A percentile compares a stretch with the other conserved stretches of the same genome.
These are phyloP conservation scores for Lobosporangium transversale DNA, from an alignment of 192 early-diverging fungal species.

Conservation along the genomic window DNA sequence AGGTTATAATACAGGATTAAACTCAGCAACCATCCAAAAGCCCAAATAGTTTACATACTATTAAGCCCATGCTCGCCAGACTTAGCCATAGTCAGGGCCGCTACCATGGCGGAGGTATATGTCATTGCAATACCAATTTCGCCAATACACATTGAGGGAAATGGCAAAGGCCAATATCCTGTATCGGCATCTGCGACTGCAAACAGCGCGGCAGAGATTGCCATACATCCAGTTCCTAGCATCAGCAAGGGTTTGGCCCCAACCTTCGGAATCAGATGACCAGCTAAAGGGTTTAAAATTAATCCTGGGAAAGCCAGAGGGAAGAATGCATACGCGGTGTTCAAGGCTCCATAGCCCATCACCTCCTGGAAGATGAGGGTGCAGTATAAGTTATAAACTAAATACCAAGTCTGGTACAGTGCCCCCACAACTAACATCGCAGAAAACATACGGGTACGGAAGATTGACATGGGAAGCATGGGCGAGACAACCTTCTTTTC, in stretches of 20 bases:
- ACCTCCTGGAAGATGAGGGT: constrained; percentile 65
- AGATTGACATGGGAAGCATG: constrained; percentile 55
- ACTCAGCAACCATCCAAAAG: background rate
- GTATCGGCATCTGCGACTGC: constrained; percentile 27
- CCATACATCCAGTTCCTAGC: constrained; percentile 34
- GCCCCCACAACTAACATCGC: constrained; percentile 58
- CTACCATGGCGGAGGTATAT: constrained; percentile 54
- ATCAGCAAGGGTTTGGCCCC: constrained; percentile 42
- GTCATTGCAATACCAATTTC: constrained; percentile 51
- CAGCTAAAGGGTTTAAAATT: constrained; percentile 41
- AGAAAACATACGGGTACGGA: constrained; percentile 59
- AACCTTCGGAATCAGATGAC: constrained; percentile 54
- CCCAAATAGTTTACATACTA: constrained; percentile 16
- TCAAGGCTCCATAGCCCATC: constrained; percentile 52
- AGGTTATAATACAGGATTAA: background rate
- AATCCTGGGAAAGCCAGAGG: constrained; percentile 55
- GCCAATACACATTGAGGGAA: constrained; percentile 52
- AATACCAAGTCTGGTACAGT: constrained; percentile 53
- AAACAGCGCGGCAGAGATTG: constrained; percentile 41
- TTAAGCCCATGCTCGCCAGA: constrained; percentile 49
- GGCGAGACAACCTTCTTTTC: constrained; percentile 52
- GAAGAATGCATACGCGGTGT: constrained; percentile 59
- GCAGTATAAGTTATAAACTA: constrained; percentile 55
- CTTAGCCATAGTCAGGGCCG: constrained; percentile 44
- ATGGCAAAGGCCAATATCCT: constrained; percentile 45